Conservation (phyloP, 2,329 filamentous ascomycete genomes). For the Cercospora sp. region DNA sequence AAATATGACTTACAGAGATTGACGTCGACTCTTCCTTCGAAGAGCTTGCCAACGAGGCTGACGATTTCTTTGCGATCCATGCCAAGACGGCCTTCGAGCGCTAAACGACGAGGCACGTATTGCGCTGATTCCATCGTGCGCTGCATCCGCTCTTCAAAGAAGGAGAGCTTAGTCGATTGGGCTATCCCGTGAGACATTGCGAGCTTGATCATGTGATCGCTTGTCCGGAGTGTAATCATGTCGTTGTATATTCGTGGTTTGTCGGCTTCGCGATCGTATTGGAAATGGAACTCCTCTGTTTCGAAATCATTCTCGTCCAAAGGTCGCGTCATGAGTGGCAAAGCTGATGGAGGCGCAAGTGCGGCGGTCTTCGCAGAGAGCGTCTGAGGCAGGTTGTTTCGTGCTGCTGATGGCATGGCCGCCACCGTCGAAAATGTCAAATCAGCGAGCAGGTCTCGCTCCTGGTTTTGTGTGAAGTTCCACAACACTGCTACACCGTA, state of each 20-base stretch:
- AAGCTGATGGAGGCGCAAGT: conserved; percentile 45
- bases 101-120: conserved; percentile 84
- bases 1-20: conserved; percentile 78
- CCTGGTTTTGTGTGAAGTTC: conserved; percentile 96
- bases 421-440: conserved; percentile 70
- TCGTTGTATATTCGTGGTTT: conserved; percentile 95
- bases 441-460: conserved; percentile 94
- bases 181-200: conserved; percentile 97
- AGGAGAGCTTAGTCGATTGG: conserved; percentile 92
- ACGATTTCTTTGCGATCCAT: conserved; percentile 93
- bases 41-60: conserved; percentile 83
- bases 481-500: conserved; percentile 98
- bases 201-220: conserved; percentile 98
- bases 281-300: conserved; percentile 97
- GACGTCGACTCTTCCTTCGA: conserved; percentile 93
- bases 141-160: conserved; percentile 95
- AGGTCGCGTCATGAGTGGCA: conserved; percentile 73
- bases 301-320: conserved; percentile 89
- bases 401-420: conserved; percentile 22
- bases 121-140: conserved; percentile 92
- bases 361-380: conserved; percentile 34
- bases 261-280: conserved; percentile 84
- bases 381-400: conserved; percentile 20
- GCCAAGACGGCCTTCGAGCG: conserved; percentile 83
- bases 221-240: conserved; percentile 94